A percentile compares a stretch with the other conserved stretches of the same genome.
Conservation (phyloP, 371 early-diverging fungal genomes). For the Vairimorpha ceranae region DNA sequence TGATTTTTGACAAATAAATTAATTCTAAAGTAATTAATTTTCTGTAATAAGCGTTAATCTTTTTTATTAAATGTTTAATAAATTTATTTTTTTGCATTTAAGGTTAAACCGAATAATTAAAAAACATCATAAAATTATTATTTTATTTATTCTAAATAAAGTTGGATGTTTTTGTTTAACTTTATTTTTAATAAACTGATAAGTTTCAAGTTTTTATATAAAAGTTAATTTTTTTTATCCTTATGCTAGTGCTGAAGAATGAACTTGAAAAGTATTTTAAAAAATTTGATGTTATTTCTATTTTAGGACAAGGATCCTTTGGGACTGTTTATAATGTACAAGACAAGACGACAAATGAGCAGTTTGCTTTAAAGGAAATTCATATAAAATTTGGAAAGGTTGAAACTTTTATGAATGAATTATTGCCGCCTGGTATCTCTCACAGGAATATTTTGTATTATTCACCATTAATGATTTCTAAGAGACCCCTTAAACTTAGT, state of each 20-base stretch:
- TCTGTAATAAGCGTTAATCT: no score
- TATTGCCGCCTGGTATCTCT: neutral
- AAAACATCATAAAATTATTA: no score
- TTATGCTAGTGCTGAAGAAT: neutral
- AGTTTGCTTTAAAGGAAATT: constrained; percentile 9
- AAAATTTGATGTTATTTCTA: neutral
- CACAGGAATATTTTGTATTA: neutral
- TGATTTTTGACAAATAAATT: no score
- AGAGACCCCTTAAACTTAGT: neutral
- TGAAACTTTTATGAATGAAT: neutral
- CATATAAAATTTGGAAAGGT: neutral
- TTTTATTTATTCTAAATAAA: no score
- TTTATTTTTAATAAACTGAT: no score
- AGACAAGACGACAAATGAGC: neutral
- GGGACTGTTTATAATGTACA: constrained; percentile 9
- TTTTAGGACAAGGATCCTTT: constrained; percentile 9
- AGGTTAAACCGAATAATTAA: no score
- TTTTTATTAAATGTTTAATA: no score
- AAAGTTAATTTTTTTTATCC: constrained; percentile 12
- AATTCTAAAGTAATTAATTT: no score
- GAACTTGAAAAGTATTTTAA: constrained; percentile 12
- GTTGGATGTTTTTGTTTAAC: no score
- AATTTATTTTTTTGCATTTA: no score
- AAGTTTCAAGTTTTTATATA: no score
- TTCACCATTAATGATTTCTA: neutral